Base-by-base conservation (phyloP, 805 yeast genomes). In the Candida piceae region DNA sequence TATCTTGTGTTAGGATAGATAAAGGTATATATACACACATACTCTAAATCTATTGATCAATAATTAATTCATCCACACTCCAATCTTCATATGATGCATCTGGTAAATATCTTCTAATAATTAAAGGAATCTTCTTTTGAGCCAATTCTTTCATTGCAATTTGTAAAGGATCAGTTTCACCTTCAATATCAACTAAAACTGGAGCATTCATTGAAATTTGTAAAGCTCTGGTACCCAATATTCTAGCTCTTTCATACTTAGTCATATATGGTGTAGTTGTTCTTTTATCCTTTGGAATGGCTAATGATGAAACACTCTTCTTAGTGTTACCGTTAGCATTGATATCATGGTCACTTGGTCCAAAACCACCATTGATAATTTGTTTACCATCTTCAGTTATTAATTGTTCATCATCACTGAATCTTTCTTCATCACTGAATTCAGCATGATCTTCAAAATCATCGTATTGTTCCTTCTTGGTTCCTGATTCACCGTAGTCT, bases 151-250 rank as follows among this genome's bases (percentile, higher is more conserved):
- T 93, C 86, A 87, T 83, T 42, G 99, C 97, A 45, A 93, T 93
- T 63, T 89, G 96, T 57, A 93, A 70, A 11, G 99, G 98, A 61
- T 93, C 99, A 3, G 98, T 94, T 63, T 94, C 99, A 57, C 98
- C 98, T 66, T 93, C 99, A 40, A 93, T 77, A 57, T 94, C 98
- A 29, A 93, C 98, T 57, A 93, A 74, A 3, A 93, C 97, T 2
- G 98, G 98, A 1, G 99, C 98, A 58, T 93, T 93, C 85, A 93
- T 84, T 19, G 97, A 87, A 53, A 93, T 90, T 64, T 93, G 99
- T 47, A 93, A 69, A 2, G 99, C 98, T 53, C 99, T 76, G 9
- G 99, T 93, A 19, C 99, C 99, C 54, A 93, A 74, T 43, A 93
- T 87, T 67, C 99, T 78, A 7, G 99, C 99, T 52, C 97, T 77